Percentiles rank a stretch among this genome's conserved stretches.
Conservation (phyloP, 1,139 yeast genomes). For the Lodderomyces jiufengensis region DNA sequence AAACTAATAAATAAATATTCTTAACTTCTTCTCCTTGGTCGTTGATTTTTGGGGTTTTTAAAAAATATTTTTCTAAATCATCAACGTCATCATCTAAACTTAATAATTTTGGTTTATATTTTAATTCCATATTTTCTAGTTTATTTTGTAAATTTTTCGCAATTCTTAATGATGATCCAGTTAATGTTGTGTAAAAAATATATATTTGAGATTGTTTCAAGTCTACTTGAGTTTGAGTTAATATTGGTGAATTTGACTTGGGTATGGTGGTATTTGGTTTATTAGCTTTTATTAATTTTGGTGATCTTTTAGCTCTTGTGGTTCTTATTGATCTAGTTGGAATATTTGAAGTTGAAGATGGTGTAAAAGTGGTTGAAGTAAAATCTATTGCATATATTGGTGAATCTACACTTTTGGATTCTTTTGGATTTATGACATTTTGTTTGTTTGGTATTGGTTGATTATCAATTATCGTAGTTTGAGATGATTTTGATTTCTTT, state of each 20-base stretch:
- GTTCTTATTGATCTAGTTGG: slow-evolving; percentile 18
- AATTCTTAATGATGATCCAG: slow-evolving; percentile 74
- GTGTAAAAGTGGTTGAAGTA: slow-evolving; percentile 35
- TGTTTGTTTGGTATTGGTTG: not conserved
- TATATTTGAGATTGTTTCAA: slow-evolving; percentile 47
- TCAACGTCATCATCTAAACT: slow-evolving; percentile 79
- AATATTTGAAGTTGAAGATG: slow-evolving; percentile 21
- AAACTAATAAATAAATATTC: slow-evolving; percentile 65
- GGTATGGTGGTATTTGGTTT: slow-evolving; percentile 20
- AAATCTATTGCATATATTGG: slow-evolving; percentile 46
- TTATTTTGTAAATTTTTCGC: slow-evolving; percentile 51
- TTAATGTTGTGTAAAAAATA: slow-evolving; percentile 79
- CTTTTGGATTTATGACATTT: not conserved
- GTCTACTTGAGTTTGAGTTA: slow-evolving; percentile 30
- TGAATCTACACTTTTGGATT: slow-evolving; percentile 16
- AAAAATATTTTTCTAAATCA: slow-evolving; percentile 80
- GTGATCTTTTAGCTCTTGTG: slow-evolving; percentile 29
- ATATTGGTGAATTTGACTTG: slow-evolving; percentile 19
- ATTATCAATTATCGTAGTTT: too few species aligned
- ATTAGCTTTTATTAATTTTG: slow-evolving; percentile 39
- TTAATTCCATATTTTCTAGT: slow-evolving; percentile 30
- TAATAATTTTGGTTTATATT: slow-evolving; percentile 48
- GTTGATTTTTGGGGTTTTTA: slow-evolving; percentile 49
- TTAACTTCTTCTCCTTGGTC: slow-evolving; percentile 15
- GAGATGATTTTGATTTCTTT: slow-evolving; percentile 3